Evolutionary conservation across 140 eudicot genomes (phyloP).

Genomic region (Erigeron philadelphicus): DNA sequence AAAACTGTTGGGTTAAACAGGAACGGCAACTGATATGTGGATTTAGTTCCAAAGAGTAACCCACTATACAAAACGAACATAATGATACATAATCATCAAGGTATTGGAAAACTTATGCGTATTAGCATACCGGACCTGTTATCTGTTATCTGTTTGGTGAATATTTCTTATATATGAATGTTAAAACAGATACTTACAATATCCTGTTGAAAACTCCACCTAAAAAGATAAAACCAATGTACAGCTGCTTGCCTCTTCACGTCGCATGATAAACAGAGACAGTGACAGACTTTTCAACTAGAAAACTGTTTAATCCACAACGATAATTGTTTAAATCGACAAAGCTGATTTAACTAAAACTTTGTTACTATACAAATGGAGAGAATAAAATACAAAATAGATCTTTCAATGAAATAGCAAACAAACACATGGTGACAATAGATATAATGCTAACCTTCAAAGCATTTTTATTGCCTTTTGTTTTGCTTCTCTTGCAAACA

Average conservation of each 20-base stretch:
- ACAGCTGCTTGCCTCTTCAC: conserved; percentile 19
- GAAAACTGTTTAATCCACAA: conserved; percentile 1
- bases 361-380: conserved; percentile 8
- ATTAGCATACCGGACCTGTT: conserved; percentile 5
- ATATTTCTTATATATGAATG: not conserved
- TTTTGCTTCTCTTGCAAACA: conserved; percentile 19
- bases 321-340: conserved; percentile 47
- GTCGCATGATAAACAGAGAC: conserved; percentile 13
- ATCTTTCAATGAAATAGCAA: conserved; percentile 28
- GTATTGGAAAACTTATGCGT: not conserved
- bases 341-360: conserved; percentile 9
- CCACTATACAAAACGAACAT: not conserved
- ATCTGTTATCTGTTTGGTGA: conserved; percentile 7
- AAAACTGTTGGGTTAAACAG: no score
- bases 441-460: conserved; percentile 16
- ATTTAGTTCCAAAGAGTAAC: no score
- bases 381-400: conserved; percentile 17
- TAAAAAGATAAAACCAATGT: conserved; percentile 23
- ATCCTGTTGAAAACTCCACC: conserved; percentile 25
- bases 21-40: no score
- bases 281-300: conserved; percentile 4
- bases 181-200: conserved; percentile 9
- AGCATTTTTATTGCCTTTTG: conserved; percentile 19
- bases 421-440: conserved; percentile 47
- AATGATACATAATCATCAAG: not conserved